Evolutionary conservation across 2,329 filamentous ascomycete species (phyloP).

Genomic region (Alternaria gansuensis): DNA sequence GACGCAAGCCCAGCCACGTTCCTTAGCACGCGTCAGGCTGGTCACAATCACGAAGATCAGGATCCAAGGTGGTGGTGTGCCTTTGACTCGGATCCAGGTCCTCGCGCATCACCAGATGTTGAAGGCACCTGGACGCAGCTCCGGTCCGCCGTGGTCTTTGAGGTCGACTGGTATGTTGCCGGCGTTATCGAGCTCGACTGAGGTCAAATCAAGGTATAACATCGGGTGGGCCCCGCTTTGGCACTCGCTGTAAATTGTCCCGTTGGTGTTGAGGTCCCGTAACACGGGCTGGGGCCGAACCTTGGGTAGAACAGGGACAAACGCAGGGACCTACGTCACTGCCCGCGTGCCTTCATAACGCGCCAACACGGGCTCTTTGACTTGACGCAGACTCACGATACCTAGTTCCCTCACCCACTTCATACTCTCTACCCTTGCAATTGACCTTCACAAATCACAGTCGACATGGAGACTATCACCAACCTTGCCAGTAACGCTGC

Average conservation of each 20-base stretch:
- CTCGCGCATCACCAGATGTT: background rate
- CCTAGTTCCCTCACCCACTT: constrained; percentile 3
- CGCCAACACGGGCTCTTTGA: constrained; percentile 16
- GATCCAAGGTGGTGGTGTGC: background rate
- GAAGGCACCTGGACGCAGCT: background rate
- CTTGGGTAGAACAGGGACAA: constrained; percentile 20
- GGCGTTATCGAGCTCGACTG: constrained; percentile 8
- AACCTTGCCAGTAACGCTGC: constrained; percentile 43
- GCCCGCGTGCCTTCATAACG: constrained; percentile 25
- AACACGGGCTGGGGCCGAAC: constrained; percentile 21
- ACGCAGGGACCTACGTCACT: constrained; percentile 34
- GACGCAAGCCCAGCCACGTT: constrained; percentile 16
- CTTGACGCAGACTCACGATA: constrained; percentile 10
- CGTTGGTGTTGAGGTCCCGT: constrained; percentile 24
- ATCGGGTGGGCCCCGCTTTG: constrained; percentile 25
- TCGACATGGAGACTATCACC: constrained; percentile 52
- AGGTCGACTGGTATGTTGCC: background rate
- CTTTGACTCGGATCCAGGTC: background rate
- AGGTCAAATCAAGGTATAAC: constrained; percentile 13
- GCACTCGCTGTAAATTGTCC: constrained; percentile 27
- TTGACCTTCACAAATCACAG: constrained; percentile 5
- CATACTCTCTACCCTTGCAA: constrained; percentile 5
- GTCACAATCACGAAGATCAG: background rate
- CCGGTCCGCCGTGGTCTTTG: background rate
- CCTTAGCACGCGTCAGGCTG: background rate